Evolutionary conservation across 176 grass and related monocot species (phyloP), one percentile per base, ranked within the genome.

Genomic region (Juncus inflexus): DNA sequence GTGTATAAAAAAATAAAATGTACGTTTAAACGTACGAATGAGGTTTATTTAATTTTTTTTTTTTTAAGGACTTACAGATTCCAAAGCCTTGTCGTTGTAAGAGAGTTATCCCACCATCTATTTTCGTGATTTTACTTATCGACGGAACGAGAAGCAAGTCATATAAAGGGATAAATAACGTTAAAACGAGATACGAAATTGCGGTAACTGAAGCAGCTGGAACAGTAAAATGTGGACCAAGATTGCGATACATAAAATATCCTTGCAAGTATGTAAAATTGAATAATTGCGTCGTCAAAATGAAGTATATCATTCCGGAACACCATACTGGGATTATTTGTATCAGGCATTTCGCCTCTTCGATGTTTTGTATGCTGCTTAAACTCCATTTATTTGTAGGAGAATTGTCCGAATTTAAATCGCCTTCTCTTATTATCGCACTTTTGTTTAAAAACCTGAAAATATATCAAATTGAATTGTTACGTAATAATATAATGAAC

Each of bases 301-400:
- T 7, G 35, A 80, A 96, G 56, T 76, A 81, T 72, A 88, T 35
- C 50, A 96, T 42, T 41, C 77, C 87, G 51, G 87, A 81, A 7
- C 85, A 42, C 81, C 59, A 91, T 13, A 96, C 62, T 56, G 84
- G 91, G 8, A 96, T 42, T 78, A 90, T 87, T 55, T 69, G 77
- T 64, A 90, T 76, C 42, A 88, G 83, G 75, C 87, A 96, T 72
- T 96, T 90, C 8, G 74, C 75, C 75, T 90, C 87, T 64, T 96
- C 91, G 62, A 88, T 78, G 54, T 80, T 77, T 60, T 83, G 91
- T 41, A 96, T 79, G 69, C 77, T 96, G 69, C 84, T 81, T 47
- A 90, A 70, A 15, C 76, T 60, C 87, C 84, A 90, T 37, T 56
- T 19, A 65, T 85, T 96, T 49, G 58, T 80, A 50, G 76, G 71